phyloP scores from a whole-genome alignment of 1,139 yeast species.

The Zygoascus sp. region DNA sequence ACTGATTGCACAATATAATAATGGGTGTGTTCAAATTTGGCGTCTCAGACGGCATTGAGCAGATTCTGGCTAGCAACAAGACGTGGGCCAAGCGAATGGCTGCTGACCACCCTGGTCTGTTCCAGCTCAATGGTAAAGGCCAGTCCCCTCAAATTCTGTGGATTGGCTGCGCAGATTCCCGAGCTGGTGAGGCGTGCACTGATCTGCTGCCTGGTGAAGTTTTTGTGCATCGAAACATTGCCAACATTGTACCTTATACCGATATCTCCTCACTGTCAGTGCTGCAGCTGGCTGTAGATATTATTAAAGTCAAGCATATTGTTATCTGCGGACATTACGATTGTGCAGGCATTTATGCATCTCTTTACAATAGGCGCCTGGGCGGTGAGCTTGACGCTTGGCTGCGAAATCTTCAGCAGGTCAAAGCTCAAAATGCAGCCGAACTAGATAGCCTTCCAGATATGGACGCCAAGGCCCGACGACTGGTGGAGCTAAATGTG shows the following conservation, averaged over 20 bases:
- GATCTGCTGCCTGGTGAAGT: constrained; percentile 85
- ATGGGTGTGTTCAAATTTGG: constrained; percentile 28
- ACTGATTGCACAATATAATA: background rate
- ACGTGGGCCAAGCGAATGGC: constrained; percentile 61
- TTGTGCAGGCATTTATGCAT: constrained; percentile 95
- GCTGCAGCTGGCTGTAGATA: constrained; percentile 86
- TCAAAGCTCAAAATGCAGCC: constrained; percentile 51
- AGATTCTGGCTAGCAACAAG: constrained; percentile 63
- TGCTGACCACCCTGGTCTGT: constrained; percentile 57
- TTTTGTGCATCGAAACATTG: constrained; percentile 90
- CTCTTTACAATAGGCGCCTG: constrained; percentile 61
- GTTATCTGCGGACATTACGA: constrained; percentile 97
- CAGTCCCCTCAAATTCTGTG: constrained; percentile 92
- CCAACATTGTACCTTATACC: constrained; percentile 67
- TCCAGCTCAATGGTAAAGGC: constrained; percentile 70
- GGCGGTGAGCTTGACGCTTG: constrained; percentile 76
- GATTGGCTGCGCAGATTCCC: constrained; percentile 95
- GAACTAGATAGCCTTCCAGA: constrained; percentile 38
- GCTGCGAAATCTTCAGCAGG: constrained; percentile 70
- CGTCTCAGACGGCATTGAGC: constrained; percentile 41
- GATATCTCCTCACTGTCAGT: constrained; percentile 80
- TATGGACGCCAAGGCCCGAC: constrained; percentile 48
- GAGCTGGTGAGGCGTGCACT: constrained; percentile 77
- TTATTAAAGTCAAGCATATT: constrained; percentile 74
- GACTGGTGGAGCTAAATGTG: constrained; percentile 77